Conservation (phyloP, 345 rosid genomes). For the Populus ilicifolia region DNA sequence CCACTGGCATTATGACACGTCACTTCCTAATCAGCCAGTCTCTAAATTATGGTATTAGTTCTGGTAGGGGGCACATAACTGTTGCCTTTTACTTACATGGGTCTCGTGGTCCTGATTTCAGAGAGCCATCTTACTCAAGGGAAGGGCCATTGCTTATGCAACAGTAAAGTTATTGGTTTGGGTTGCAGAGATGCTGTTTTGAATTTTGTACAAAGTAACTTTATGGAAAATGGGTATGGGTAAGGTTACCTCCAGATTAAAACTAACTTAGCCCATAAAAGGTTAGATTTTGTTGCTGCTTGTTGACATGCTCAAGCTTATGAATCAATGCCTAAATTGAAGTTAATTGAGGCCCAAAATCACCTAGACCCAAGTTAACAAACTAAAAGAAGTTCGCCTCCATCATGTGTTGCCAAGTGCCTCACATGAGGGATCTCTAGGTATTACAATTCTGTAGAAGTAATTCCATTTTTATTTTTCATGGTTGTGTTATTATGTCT, state of each 20-base stretch:
- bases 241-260: neutral
- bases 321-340: neutral
- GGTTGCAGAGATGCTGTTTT: neutral
- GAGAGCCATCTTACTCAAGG: no score
- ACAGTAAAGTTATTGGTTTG: neutral
- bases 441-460: neutral
- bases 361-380: neutral
- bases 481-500: neutral
- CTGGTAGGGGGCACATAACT: neutral
- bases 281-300: neutral
- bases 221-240: neutral
- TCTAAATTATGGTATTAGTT: neutral
- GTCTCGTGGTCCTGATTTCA: neutral
- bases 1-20: no score
- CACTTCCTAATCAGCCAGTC: no score
- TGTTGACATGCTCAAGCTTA: neutral
- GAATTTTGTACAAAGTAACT: neutral
- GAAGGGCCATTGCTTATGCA: neutral
- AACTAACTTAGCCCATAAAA: neutral
- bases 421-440: neutral
- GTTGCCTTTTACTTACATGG: neutral
- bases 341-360: neutral
- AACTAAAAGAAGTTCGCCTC: neutral
- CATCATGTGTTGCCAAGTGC: neutral
- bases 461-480: neutral